Evolutionary conservation across 805 yeast species (phyloP).

Genomic region (Saturnispora quitensis): DNA sequence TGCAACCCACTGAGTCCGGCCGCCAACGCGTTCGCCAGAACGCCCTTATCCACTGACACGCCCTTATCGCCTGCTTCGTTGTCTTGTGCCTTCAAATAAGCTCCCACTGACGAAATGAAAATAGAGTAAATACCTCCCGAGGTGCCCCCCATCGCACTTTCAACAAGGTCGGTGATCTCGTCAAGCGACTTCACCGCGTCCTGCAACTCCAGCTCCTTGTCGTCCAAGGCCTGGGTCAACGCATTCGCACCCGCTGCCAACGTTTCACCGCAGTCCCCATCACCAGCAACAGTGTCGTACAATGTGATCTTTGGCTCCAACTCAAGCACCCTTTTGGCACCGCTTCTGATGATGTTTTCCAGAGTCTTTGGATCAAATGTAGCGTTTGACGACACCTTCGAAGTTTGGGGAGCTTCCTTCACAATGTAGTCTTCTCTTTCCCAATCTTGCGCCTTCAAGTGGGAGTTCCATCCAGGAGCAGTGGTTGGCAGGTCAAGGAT

Average conservation of each 20-base stretch:
- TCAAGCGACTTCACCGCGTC: slow-evolving; percentile 53
- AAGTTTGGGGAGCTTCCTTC: slow-evolving; percentile 21
- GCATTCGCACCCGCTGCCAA: slow-evolving; percentile 75
- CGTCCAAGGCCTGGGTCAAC: slow-evolving; percentile 43
- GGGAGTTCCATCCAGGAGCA: slow-evolving; percentile 76
- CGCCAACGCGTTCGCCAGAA: slow-evolving; percentile 35
- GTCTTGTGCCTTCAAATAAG: slow-evolving; percentile 38
- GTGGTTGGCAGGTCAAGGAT: slow-evolving; percentile 63
- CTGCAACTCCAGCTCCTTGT: slow-evolving; percentile 28
- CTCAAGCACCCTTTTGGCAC: slow-evolving; percentile 43
- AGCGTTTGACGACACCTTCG: slow-evolving; percentile 15
- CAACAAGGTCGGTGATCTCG: slow-evolving; percentile 76
- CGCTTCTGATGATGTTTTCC: slow-evolving; percentile 33
- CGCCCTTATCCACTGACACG: slow-evolving; percentile 22
- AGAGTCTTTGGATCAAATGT: slow-evolving; percentile 24
- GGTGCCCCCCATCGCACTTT: slow-evolving; percentile 91
- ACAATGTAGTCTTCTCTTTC: slow-evolving; percentile 14
- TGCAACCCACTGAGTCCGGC: slow-evolving; percentile 64
- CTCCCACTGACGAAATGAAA: slow-evolving; percentile 66
- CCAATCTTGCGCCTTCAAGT: slow-evolving; percentile 24
- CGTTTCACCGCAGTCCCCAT: slow-evolving; percentile 96
- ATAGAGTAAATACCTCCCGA: slow-evolving; percentile 91
- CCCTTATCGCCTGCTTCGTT: slow-evolving; percentile 15
- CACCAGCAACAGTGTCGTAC: slow-evolving; percentile 86
- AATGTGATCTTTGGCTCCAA: slow-evolving; percentile 81